These are phyloP conservation scores for Sugiyamaella grinbergsii DNA, from an alignment of 1,139 yeast species.

Conservation along the genomic window DNA sequence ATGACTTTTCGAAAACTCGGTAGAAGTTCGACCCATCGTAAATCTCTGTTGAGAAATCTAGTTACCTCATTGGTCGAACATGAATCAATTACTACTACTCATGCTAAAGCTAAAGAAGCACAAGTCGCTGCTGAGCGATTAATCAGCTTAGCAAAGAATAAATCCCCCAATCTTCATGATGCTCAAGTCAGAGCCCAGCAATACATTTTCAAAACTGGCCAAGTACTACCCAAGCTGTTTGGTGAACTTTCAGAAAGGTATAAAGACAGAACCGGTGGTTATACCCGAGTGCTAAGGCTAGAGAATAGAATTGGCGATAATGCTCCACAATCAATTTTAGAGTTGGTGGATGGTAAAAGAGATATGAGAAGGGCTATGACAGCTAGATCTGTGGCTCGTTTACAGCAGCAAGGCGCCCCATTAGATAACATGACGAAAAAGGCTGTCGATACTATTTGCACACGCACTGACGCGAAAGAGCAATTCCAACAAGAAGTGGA, in stretches of 20 bases:
- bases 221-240: slow-evolving; percentile 60
- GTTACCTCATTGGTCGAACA: slow-evolving; percentile 67
- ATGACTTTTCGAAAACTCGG: slow-evolving; percentile 37
- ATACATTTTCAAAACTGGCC: slow-evolving; percentile 45
- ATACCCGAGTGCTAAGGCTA: slow-evolving; percentile 78
- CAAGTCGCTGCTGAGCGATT: slow-evolving; percentile 58
- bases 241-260: slow-evolving; percentile 68
- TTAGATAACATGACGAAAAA: slow-evolving; percentile 60
- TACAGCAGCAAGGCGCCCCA: slow-evolving; percentile 65
- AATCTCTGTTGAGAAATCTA: slow-evolving; percentile 59
- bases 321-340: slow-evolving; percentile 88
- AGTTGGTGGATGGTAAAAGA: slow-evolving; percentile 76
- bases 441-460: slow-evolving; percentile 57
- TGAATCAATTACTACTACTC: slow-evolving; percentile 69
- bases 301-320: slow-evolving; percentile 90
- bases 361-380: slow-evolving; percentile 77
- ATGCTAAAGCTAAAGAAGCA: slow-evolving; percentile 70
- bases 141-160: slow-evolving; percentile 52
- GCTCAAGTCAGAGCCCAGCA: slow-evolving; percentile 35
- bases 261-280: slow-evolving; percentile 68
- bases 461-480: slow-evolving; percentile 52
- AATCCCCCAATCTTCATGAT: slow-evolving; percentile 32
- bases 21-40: slow-evolving; percentile 53
- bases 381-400: slow-evolving; percentile 79
- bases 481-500: slow-evolving; percentile 66